Evolutionary conservation across 768 basidiomycete species (phyloP).

Genomic region (Royoungia palumana): DNA sequence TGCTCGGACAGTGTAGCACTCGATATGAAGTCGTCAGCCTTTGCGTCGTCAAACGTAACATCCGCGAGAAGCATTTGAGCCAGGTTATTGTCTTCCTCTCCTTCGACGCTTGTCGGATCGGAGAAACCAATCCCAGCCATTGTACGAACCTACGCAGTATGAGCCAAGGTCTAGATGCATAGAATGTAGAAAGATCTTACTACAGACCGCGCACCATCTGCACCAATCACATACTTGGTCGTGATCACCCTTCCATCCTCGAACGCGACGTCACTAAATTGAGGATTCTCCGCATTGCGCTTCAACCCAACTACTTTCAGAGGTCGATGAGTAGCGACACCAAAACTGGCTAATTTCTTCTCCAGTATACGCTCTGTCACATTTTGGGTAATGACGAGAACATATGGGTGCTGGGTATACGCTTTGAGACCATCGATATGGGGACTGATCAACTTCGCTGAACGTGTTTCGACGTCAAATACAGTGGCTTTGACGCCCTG

Average conservation of each 20-base stretch:
- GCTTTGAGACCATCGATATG: constrained; percentile 35
- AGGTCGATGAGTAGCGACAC: constrained; percentile 37
- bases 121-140: constrained; percentile 40
- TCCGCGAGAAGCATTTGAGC: constrained; percentile 30
- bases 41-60: constrained; percentile 10
- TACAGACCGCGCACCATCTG: constrained; percentile 48
- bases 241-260: constrained; percentile 45
- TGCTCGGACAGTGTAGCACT: constrained; percentile 4
- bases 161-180: background rate
- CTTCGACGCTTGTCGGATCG: constrained; percentile 38
- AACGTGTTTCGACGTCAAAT: constrained; percentile 32
- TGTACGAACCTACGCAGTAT: constrained; percentile 39
- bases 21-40: background rate
- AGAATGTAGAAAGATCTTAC: constrained; percentile 26
- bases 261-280: constrained; percentile 41
- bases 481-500: constrained; percentile 32
- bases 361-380: constrained; percentile 42
- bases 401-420: constrained; percentile 46
- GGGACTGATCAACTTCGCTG: constrained; percentile 22
- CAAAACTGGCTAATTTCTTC: constrained; percentile 30
- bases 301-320: constrained; percentile 38
- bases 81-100: constrained; percentile 27
- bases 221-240: constrained; percentile 48
- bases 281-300: constrained; percentile 24
- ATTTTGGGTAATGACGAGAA: constrained; percentile 43